Evolutionary conservation across 1,139 yeast species (phyloP).

Genomic region (Wickerhamomyces sp.): DNA sequence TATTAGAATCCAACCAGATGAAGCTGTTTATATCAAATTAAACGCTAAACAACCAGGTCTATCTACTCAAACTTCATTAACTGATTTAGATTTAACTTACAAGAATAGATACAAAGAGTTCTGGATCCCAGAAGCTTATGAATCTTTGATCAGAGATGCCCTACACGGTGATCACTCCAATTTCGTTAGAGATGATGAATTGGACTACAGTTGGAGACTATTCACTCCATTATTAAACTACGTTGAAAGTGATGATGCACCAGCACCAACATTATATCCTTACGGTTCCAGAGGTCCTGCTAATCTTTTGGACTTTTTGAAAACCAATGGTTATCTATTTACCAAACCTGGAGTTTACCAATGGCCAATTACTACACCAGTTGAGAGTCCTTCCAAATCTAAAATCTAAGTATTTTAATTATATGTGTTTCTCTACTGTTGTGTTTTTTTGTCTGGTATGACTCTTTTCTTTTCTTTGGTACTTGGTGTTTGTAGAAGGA

Average conservation of each 20-base stretch:
- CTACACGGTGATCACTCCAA: conserved; percentile 91
- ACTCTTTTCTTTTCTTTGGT: neutral
- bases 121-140: conserved; percentile 98
- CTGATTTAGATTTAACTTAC: conserved; percentile 89
- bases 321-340: conserved; percentile 64
- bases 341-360: conserved; percentile 59
- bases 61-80: conserved; percentile 71
- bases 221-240: conserved; percentile 86
- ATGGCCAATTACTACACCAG: conserved; percentile 78
- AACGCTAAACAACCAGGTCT: conserved; percentile 94
- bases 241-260: conserved; percentile 67
- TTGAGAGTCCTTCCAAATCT: conserved; percentile 1
- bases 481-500: neutral
- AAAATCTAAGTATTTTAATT: neutral
- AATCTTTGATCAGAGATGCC: conserved; percentile 89
- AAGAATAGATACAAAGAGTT: conserved; percentile 76
- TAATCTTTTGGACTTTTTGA: conserved; percentile 56
- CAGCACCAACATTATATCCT: conserved; percentile 62
- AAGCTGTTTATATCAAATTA: conserved; percentile 87
- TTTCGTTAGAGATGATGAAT: conserved; percentile 96
- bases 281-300: conserved; percentile 93
- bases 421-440: neutral
- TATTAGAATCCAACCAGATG: conserved; percentile 89
- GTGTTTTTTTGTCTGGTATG: neutral
- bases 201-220: conserved; percentile 87